Base-by-base conservation (phyloP, 768 basidiomycete genomes). In the Termitomyces sp. region DNA sequence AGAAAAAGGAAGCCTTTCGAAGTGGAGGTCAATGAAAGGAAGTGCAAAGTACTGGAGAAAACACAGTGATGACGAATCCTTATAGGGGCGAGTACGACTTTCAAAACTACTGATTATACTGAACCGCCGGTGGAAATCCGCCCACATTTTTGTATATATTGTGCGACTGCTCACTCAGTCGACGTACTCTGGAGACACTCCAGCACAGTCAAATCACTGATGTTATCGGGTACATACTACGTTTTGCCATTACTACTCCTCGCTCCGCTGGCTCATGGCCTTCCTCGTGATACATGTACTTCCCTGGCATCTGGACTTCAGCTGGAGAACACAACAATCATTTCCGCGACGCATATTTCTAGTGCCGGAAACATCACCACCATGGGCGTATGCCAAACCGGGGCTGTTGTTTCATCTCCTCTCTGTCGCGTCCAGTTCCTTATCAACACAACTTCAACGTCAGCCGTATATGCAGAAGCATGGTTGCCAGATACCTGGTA, bases 401-500 rank as follows among this genome's bases (percentile, higher is more conserved):
- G 3, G 26, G 43, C 49, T 8, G 3, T 22, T 11, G 55, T 45
- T 19, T 41, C 55, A 15, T 30, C 49, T 24, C 22, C 48, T 17
- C 26, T 58, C 5, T 58, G 57, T 21, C 57, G 53, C 28, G 48
- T 58, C 8, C 32, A 58, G 32, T 58, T 58, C 14, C 30, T 58
- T 8, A 38, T 54, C 2, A 54, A 54, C 5, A 54, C 57, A 8
- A 45, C 53, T 15, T 51, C 53, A 14, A 54, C 34, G 1, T 54
- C 57, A 3, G 19, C 28, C 4, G 38, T 46, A 2, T 34, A 14
- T 35, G 57, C 53, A 47, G 53, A 58, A 30, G 53, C 57, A 8
- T 54, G 57, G 57, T 26, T 58, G n/a, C 57, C 57, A 8, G 57
- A 58, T 38, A 53, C 52, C 4, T 57, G 56, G 56, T 53, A 42